Evolutionary conservation across 768 basidiomycete species (phyloP).

Genomic region (Sarcomyxa edulis): DNA sequence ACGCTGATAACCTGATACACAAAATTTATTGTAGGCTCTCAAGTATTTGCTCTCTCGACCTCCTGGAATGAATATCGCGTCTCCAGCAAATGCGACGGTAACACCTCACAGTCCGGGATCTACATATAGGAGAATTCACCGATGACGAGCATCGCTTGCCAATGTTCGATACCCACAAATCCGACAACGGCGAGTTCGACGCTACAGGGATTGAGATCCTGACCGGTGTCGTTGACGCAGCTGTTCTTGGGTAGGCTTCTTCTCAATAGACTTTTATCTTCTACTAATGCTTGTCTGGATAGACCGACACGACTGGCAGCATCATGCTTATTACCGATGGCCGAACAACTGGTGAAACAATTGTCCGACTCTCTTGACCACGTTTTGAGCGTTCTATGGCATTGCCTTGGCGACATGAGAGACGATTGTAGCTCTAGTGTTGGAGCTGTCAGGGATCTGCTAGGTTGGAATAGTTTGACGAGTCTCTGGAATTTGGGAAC

Average conservation of each 20-base stretch:
- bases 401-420: conserved; percentile 86
- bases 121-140: too few relatives aligned
- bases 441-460: conserved; percentile 93
- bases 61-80: conserved; percentile 27
- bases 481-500: too few relatives aligned
- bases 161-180: conserved; percentile 24
- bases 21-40: conserved; percentile 61
- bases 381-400: conserved; percentile 85
- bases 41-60: conserved; percentile 87
- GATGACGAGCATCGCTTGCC: too few relatives aligned
- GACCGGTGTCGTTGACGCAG: conserved; percentile 82
- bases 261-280: neutral
- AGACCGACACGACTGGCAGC: conserved; percentile 93
- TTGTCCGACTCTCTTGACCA: conserved; percentile 66
- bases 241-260: conserved; percentile 74
- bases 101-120: conserved; percentile 48
- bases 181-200: conserved; percentile 30
- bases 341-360: conserved; percentile 69
- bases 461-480: conserved; percentile 45
- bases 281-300: conserved; percentile 31
- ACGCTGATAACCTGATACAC: too few relatives aligned
- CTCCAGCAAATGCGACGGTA: conserved; percentile 30
- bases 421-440: conserved; percentile 97
- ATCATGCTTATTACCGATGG: conserved; percentile 85
- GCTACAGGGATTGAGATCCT: conserved; percentile 54